These are phyloP conservation scores for Oxyria digyna DNA, from an alignment of 148 eudicot genomes.

Conservation along the genomic window DNA sequence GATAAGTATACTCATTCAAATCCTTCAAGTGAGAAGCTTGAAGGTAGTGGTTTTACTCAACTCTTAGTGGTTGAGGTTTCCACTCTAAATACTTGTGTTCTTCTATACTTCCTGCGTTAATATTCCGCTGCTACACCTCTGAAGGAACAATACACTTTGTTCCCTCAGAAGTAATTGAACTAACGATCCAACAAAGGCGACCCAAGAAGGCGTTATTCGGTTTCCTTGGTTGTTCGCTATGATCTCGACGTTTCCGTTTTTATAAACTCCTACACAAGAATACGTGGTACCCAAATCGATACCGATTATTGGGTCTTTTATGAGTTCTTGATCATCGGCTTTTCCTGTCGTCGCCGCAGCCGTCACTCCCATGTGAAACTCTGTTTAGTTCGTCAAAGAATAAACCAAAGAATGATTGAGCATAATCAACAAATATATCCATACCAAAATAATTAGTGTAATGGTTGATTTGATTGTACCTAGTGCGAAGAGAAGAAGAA, in stretches of 20 bases:
- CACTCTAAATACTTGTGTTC: too few relatives aligned
- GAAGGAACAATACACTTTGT: too few relatives aligned
- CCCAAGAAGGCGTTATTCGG: background rate
- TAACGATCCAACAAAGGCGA: too few relatives aligned
- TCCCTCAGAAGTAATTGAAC: too few relatives aligned
- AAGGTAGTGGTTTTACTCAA: too few relatives aligned
- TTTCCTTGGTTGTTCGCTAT: constrained; percentile 3
- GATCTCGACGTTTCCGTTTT: background rate
- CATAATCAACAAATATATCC: too few relatives aligned
- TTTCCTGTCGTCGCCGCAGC: background rate
- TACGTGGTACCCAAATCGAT: background rate
- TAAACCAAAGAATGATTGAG: background rate
- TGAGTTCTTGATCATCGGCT: background rate
- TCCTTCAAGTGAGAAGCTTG: too few relatives aligned
- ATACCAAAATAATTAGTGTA: too few relatives aligned
- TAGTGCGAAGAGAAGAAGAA: constrained; percentile 1
- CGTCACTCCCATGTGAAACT: background rate
- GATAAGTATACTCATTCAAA: too few relatives aligned
- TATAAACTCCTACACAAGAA: background rate
- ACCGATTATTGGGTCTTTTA: background rate
- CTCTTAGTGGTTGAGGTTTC: too few relatives aligned
- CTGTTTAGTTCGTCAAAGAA: background rate
- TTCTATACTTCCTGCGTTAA: too few relatives aligned
- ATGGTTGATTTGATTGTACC: background rate
- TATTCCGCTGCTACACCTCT: too few relatives aligned